Conservation (phyloP, 371 early-diverging fungal genomes). For the Umbelopsis sp. region DNA sequence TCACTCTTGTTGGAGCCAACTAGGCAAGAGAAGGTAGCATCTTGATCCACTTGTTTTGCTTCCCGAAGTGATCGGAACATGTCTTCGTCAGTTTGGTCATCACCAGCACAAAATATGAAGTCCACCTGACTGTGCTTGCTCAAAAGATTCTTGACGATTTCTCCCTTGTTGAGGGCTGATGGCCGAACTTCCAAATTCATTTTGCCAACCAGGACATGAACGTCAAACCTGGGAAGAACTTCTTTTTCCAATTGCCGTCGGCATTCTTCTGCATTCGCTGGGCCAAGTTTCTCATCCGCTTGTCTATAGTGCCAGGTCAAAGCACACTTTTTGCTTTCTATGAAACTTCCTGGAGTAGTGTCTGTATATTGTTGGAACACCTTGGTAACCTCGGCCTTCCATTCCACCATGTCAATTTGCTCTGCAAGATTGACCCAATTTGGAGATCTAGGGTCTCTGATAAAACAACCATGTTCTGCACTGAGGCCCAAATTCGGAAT, state of each 20-base stretch:
- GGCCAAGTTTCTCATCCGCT: constrained; percentile 57
- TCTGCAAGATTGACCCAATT: constrained; percentile 76
- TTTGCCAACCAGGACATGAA: constrained; percentile 94
- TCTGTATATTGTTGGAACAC: constrained; percentile 88
- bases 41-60: neutral
- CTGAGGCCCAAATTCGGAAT: constrained; percentile 80
- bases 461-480: constrained; percentile 73
- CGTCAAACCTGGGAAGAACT: constrained; percentile 78
- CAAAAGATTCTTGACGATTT: constrained; percentile 85
- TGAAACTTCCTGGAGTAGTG: constrained; percentile 88
- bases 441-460: constrained; percentile 44
- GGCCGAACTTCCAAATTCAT: constrained; percentile 96
- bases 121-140: constrained; percentile 48
- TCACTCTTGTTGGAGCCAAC: constrained; percentile 9
- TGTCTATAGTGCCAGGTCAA: constrained; percentile 93
- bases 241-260: constrained; percentile 79
- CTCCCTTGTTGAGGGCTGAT: constrained; percentile 83
- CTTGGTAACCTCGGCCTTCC: constrained; percentile 6
- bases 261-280: constrained; percentile 75
- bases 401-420: constrained; percentile 59
- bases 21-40: constrained; percentile 9
- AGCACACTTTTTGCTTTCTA: constrained; percentile 85
- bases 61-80: constrained; percentile 76
- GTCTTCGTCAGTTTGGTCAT: constrained; percentile 97
- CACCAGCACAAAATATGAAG: constrained; percentile 94